Conservation (phyloP, 371 early-diverging fungal genomes). For the Mortierella sp. region DNA sequence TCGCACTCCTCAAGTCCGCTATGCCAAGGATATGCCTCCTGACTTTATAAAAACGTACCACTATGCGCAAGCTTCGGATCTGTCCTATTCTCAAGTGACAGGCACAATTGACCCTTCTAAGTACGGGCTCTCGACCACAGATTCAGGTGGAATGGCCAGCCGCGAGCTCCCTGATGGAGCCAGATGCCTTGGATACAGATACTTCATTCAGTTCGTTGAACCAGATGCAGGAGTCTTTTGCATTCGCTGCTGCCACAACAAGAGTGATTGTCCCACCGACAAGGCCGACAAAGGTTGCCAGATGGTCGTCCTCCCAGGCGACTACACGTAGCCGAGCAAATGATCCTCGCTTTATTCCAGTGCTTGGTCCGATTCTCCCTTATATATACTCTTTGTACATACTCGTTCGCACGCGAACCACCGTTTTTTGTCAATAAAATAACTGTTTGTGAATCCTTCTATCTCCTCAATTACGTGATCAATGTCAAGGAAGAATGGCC, state of each 20-base stretch:
- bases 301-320: too few relatives aligned
- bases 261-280: slow-evolving; percentile 39
- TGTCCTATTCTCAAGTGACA: slow-evolving; percentile 64
- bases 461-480: too few relatives aligned
- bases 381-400: too few relatives aligned
- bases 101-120: slow-evolving; percentile 63
- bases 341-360: too few relatives aligned
- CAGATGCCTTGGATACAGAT: slow-evolving; percentile 59
- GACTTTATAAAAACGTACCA: slow-evolving; percentile 26
- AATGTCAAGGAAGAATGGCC: too few relatives aligned
- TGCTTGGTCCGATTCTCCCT: too few relatives aligned
- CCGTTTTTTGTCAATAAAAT: too few relatives aligned
- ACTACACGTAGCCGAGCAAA: too few relatives aligned
- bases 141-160: slow-evolving; percentile 66
- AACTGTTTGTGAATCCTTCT: too few relatives aligned
- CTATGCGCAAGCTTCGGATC: slow-evolving; percentile 52
- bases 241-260: slow-evolving; percentile 64
- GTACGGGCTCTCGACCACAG: slow-evolving; percentile 55
- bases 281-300: slow-evolving; percentile 29
- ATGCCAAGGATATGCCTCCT: too few relatives aligned
- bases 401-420: too few relatives aligned
- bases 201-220: slow-evolving; percentile 63
- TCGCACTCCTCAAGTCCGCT: too few relatives aligned
- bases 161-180: slow-evolving; percentile 60
- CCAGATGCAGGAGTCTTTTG: slow-evolving; percentile 61